Conservation (phyloP, 176 grass and related monocot species). For the Microstegium vimineum region DNA sequence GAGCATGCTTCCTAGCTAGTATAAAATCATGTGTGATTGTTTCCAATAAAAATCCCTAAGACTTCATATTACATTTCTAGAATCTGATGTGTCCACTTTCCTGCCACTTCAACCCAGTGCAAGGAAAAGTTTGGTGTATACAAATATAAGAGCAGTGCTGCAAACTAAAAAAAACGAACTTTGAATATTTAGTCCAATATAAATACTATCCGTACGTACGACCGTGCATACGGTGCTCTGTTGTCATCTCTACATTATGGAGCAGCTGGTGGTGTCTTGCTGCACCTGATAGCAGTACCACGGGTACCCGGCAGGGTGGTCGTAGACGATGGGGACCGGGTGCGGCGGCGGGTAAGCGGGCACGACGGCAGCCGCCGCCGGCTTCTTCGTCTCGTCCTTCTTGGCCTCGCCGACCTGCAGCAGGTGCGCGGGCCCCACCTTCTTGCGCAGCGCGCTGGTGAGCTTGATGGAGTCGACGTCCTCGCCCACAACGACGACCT, state of each 20-base stretch:
- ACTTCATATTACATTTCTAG: too few species aligned
- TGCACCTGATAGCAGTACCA: background rate
- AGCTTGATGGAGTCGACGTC: too few species aligned
- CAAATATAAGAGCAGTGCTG: too few species aligned
- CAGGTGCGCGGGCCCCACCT: background rate
- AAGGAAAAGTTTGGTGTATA: too few species aligned
- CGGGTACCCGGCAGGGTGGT: background rate
- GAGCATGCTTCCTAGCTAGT: too few species aligned
- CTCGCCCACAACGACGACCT: background rate
- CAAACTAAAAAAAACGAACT: too few species aligned
- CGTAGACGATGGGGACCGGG: background rate
- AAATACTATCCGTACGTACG: background rate
- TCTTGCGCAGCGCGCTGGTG: too few species aligned
- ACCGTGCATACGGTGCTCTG: background rate
- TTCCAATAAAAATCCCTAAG: too few species aligned
- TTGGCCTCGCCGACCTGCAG: slow-evolving; percentile 28
- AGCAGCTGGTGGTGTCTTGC: background rate
- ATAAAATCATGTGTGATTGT: too few species aligned
- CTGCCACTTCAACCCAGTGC: too few species aligned
- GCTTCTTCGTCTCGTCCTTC: background rate
- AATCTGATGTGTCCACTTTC: background rate
- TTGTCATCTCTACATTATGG: background rate
- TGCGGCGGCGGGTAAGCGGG: background rate
- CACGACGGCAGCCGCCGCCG: too few species aligned
- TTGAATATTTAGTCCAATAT: too few species aligned